Base-by-base conservation (phyloP, 495 filamentous ascomycete species). In the Poronia punctata region DNA sequence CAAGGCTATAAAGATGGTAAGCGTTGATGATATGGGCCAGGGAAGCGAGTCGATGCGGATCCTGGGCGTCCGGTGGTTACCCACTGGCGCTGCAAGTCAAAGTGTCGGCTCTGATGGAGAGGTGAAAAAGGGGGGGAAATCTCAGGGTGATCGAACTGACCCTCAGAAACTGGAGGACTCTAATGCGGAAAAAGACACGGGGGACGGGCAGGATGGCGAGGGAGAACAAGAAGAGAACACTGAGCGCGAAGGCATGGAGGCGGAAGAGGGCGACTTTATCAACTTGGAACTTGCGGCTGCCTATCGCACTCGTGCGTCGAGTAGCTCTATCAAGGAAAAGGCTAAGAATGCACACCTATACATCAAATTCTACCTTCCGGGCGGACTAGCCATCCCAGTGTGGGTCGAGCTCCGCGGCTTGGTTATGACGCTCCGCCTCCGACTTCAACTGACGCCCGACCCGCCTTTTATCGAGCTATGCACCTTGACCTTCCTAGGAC, bases 401-500 rank as follows among this genome's bases (percentile, higher is more conserved):
- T 86, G 82, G 82, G 82, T 84, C 31, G 82, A 86, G 49, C 65
- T 86, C 4, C 67, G 73, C 25, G 82, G 80, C 10, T 60, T 83
- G 15, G 71, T 84, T 4, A 78, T 82, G 8, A 79, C 73, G 14
- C 66, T 82, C 54, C 72, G 82, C 9, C 43, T 84, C 5, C 73
- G 80, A 19, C 67, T 85, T 12, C 82, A 86, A 45, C 66, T 85
- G 3, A 78, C 73, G 10, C 82, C 82, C 3, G 82, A 86, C 49
- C 82, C 82, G 3, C 82, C 82, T 1, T 86, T 86, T 60, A 73
- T 85, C 55, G 67, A 75, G 26, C 65, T 86, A 6, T 80, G 74
- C 48, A 86, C 82, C 0, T 51, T 86, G 35, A 84, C 80, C 1
- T 78, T 86, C 46, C 73, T 86, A n/a, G 82, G 82, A n/a, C 82